Evolutionary conservation across 2,329 filamentous ascomycete species (phyloP), one percentile per base, ranked within the genome.

Genomic region (Fusarium clavum): DNA sequence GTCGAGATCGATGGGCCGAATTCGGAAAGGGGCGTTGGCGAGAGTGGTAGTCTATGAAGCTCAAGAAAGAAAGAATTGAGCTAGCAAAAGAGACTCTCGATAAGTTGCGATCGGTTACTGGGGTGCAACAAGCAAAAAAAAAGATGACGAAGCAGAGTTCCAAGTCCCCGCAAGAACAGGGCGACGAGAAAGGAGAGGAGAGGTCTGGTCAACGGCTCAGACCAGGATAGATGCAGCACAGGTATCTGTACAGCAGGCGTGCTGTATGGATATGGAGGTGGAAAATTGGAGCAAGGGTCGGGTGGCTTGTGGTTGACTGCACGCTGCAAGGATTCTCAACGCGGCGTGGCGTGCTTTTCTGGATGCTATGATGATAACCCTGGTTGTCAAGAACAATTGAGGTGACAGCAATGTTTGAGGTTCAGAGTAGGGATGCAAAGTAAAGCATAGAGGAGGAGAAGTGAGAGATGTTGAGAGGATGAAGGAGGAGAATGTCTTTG

Each of bases 131-230:
- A 38, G 46, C 51, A 57, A 63, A 64, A 65, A 20, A 20, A 67
- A 53, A 65, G 73, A 73, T 75, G 73, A 73, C 69, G 71, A 70
- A 73, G 69, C 61, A 61, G 61, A 75, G 70, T 68, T 67, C 67
- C 69, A 62, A 69, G 69, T 75, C 73, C 73, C 73, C 73, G 67
- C 73, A 75, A 69, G 71, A 72, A 73, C 62, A 72, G 55, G 70
- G 56, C 64, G 69, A 73, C 61, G 59, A 69, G 69, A 74, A 65
- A 69, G 69, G 71, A 75, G 73, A 69, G 69, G 71, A 75, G 73
- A 75, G 67, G 64, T 73, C 69, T 75, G 40, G 56, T 64, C 63
- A 61, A 73, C 49, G 56, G 67, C 61, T 66, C 57, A 64, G 57
- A 45, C 65, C 67, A 40, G 69, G 63, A 65, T 58, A 57, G 52